These are phyloP conservation scores for Piloderma croceum DNA, from an alignment of 768 basidiomycete genomes.

Conservation along the genomic window DNA sequence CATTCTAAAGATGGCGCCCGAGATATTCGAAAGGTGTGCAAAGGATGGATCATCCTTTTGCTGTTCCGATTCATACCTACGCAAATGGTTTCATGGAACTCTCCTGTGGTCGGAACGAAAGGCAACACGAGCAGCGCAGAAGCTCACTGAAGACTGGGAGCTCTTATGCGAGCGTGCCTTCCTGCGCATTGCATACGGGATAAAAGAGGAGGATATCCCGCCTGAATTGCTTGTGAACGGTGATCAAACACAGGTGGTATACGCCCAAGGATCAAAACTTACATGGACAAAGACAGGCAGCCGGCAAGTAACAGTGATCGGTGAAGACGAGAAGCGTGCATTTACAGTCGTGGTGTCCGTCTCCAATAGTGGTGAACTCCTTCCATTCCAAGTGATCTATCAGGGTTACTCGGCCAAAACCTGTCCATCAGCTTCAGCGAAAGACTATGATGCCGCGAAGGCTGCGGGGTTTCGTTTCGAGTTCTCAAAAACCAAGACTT, in stretches of 20 bases:
- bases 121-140: constrained; percentile 31
- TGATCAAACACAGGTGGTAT: constrained; percentile 32
- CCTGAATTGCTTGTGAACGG: constrained; percentile 26
- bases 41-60: constrained; percentile 23
- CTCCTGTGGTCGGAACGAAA: constrained; percentile 23
- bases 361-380: constrained; percentile 23
- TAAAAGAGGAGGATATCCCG: constrained; percentile 23
- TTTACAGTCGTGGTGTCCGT: constrained; percentile 33
- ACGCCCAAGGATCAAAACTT: constrained; percentile 17
- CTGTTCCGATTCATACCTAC: constrained; percentile 23
- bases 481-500: constrained; percentile 20
- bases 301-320: constrained; percentile 31
- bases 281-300: constrained; percentile 27
- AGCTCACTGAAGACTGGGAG: constrained; percentile 28
- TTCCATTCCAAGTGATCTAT: constrained; percentile 36
- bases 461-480: constrained; percentile 20
- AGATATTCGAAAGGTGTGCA: constrained; percentile 20
- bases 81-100: constrained; percentile 14
- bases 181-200: constrained; percentile 19
- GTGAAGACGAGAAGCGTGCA: constrained; percentile 37
- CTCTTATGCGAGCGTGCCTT: constrained; percentile 11
- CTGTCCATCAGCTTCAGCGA: constrained; percentile 12
- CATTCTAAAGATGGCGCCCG: constrained; percentile 18
- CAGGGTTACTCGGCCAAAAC: constrained; percentile 22
- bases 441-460: constrained; percentile 16